These are phyloP conservation scores for Nepenthes mirabilis DNA, from an alignment of 148 eudicot species.

Conservation along the genomic window DNA sequence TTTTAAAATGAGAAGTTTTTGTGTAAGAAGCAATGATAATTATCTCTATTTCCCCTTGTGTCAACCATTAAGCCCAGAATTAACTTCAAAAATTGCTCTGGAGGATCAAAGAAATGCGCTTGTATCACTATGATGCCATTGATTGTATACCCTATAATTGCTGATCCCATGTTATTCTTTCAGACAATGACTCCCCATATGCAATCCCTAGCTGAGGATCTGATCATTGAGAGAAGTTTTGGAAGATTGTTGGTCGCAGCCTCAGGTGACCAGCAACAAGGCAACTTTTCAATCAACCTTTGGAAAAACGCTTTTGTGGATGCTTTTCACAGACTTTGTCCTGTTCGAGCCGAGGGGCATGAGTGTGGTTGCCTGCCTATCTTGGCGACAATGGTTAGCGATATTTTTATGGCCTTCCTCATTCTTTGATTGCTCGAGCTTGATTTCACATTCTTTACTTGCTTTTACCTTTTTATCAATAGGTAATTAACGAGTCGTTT, in stretches of 20 bases:
- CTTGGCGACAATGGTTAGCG: conserved; percentile 62
- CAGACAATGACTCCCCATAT: conserved; percentile 83
- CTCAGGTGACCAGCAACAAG: conserved; percentile 67
- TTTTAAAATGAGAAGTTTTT: neutral
- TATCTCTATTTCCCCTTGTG: no score
- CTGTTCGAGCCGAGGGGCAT: conserved; percentile 76
- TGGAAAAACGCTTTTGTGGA: conserved; percentile 76
- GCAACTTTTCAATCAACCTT: conserved; percentile 47
- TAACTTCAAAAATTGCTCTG: no score
- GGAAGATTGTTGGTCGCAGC: conserved; percentile 48
- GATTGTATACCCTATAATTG: neutral
- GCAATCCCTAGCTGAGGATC: conserved; percentile 56
- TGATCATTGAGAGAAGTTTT: conserved; percentile 21
- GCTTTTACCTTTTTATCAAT: neutral
- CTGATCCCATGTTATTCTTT: conserved; percentile 1
- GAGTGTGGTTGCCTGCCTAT: conserved; percentile 91
- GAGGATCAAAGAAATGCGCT: no score
- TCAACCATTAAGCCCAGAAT: neutral
- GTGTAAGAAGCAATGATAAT: neutral
- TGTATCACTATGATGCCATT: neutral
- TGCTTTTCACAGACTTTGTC: conserved; percentile 78
- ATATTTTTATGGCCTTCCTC: neutral
- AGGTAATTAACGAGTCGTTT: conserved; percentile 2
- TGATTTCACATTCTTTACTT: no score
- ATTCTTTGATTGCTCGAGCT: neutral